A percentile compares a stretch with the other conserved stretches of the same genome.
phyloP scores from a whole-genome alignment of 192 early-diverging fungal species.

The Jimgerdemannia lactiflua region DNA sequence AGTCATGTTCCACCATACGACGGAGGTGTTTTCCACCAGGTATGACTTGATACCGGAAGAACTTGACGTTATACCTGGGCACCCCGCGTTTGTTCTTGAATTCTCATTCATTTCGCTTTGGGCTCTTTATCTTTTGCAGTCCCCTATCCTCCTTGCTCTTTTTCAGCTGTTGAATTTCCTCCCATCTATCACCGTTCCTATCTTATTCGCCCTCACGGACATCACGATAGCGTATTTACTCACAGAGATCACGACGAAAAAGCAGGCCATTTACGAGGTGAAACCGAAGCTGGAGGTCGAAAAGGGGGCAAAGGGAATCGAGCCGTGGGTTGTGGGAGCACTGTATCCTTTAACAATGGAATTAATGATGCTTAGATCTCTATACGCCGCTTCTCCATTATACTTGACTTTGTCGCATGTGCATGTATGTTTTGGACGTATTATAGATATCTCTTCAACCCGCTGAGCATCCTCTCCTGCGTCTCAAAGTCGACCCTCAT shows the following conservation, averaged over 20 bases:
- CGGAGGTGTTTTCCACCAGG: constrained; percentile 89
- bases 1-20: constrained; percentile 82
- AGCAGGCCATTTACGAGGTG: constrained; percentile 17
- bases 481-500: constrained; percentile 71
- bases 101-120: not conserved
- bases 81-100: not conserved
- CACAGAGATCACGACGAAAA: constrained; percentile 48
- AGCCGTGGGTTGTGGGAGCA: constrained; percentile 19
- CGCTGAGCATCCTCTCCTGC: constrained; percentile 73
- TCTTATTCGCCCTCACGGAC: constrained; percentile 66
- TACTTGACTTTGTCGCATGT: constrained; percentile 12
- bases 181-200: constrained; percentile 46
- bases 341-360: constrained; percentile 23
- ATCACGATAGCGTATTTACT: constrained; percentile 58
- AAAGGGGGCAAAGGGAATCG: constrained; percentile 1
- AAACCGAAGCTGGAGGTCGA: constrained; percentile 28
- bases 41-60: constrained; percentile 5
- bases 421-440: no score
- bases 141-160: constrained; percentile 73
- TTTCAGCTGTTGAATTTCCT: constrained; percentile 60
- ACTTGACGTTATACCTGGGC: not conserved
- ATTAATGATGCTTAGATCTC: constrained; percentile 2
- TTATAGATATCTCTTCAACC: constrained; percentile 75
- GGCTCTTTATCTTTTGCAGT: constrained; percentile 24
- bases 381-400: constrained; percentile 2